Evolutionary conservation across 371 early-diverging fungal species (phyloP).

Genomic region (Mortierella sp.): DNA sequence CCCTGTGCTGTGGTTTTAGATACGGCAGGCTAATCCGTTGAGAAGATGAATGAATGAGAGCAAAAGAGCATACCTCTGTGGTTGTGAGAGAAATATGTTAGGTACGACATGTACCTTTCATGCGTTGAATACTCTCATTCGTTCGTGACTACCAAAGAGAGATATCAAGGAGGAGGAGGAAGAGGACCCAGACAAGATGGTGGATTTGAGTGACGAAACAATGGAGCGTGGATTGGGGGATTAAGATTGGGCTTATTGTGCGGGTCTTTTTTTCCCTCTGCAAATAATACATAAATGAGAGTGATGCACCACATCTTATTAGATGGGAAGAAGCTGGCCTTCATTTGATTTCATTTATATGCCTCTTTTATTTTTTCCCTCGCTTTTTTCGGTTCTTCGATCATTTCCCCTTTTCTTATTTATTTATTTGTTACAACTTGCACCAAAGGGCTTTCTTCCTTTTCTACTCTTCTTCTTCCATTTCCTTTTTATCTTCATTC

Average conservation of each 20-base stretch:
- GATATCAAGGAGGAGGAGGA: no score
- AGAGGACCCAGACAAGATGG: neutral
- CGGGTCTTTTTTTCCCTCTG: no score
- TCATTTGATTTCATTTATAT: neutral
- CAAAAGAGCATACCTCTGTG: neutral
- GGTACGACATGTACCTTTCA: neutral
- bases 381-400: neutral
- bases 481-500: neutral
- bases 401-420: neutral
- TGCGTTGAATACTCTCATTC: neutral
- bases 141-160: no score
- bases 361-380: neutral
- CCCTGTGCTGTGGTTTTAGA: conserved; percentile 7
- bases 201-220: neutral
- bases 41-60: neutral
- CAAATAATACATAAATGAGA: neutral
- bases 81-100: neutral
- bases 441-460: neutral
- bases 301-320: neutral
- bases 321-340: neutral
- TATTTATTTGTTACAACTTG: neutral
- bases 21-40: neutral
- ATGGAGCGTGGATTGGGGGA: neutral
- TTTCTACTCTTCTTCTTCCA: no score
- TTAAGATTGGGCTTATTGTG: no score